Evolutionary conservation across 1,284 basidiomycete species (phyloP), one percentile per base, ranked within the genome.

Genomic region (Termitomyces sp.): DNA sequence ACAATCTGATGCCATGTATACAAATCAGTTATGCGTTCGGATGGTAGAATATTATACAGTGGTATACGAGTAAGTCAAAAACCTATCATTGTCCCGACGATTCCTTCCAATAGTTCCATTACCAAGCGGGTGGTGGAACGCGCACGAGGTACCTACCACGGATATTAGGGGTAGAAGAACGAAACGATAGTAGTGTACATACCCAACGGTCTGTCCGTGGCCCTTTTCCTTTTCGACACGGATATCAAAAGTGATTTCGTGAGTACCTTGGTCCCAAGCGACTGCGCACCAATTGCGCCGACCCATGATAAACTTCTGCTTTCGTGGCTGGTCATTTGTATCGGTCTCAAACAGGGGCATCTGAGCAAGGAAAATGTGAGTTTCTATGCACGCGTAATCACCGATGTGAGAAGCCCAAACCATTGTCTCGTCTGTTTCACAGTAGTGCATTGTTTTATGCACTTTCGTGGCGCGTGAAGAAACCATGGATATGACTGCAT

Each of bases 241-340:
- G 59, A 98, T 81, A 60, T 94, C 89, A 59, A 94, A 97, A n/a
- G 82, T 69, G 49, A 98, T 66, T 14, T 90, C 87, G 0, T 86
- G 86, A 1, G 79, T 78, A 1, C 61, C 48, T 3, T 68, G 63
- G 39, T 89, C 79, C 71, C 81, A 88, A 30, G 80, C 73, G 5
- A 91, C 82, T n/a, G 79, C 77, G 61, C 92, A 89, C 83, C 93
- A 99, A 69, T 99, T 99, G 39, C 96, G 80, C 46, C 84, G 77
- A 1, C 91, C 89, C 80, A 93, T 93, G 52, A 95, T 86, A 63
- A 77, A 84, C 64, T 86, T 91, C 60, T 86, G 84, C 64, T 86
- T 86, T 21, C 80, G 75, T 11, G 73, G 54, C 39, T 79, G 76
- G 0, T 90, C 95, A 56, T 92, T 80, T 2, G 93, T 81, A 52